These are phyloP conservation scores for Neoascochyta sp. DNA, from an alignment of 2,329 filamentous ascomycete species.

Conservation along the genomic window DNA sequence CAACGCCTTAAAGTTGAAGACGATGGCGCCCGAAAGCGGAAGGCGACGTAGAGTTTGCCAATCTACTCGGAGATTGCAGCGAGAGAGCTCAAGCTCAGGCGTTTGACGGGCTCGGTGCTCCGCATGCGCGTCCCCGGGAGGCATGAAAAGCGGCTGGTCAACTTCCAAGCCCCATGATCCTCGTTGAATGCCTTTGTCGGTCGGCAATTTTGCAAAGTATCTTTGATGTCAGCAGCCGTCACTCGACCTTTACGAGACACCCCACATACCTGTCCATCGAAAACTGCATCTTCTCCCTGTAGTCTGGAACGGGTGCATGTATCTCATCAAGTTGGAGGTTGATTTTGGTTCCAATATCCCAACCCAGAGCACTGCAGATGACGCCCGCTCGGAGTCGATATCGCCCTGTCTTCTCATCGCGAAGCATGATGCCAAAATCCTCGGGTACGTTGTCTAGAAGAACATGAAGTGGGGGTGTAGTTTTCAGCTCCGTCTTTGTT, in stretches of 20 bases:
- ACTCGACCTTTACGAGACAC: too few relatives aligned
- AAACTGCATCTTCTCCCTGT: constrained; percentile 81
- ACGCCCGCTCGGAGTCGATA: constrained; percentile 74
- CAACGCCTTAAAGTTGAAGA: constrained; percentile 86
- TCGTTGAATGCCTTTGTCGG: constrained; percentile 72
- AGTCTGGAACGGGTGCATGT: constrained; percentile 72
- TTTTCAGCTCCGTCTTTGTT: constrained; percentile 58
- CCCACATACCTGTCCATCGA: constrained; percentile 77
- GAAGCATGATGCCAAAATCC: constrained; percentile 74
- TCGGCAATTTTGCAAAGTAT: constrained; percentile 76
- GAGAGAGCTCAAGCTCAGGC: constrained; percentile 52
- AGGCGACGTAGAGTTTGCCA: constrained; percentile 83
- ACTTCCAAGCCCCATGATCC: constrained; percentile 82
- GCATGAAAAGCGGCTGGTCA: constrained; percentile 70
- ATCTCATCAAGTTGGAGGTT: constrained; percentile 67
- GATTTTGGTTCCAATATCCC: constrained; percentile 73
- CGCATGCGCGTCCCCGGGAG: constrained; percentile 63
- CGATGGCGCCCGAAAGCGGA: constrained; percentile 68
- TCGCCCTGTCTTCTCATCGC: constrained; percentile 65
- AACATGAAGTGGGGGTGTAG: constrained; percentile 63
- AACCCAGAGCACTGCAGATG: constrained; percentile 75
- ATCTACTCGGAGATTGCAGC: constrained; percentile 71
- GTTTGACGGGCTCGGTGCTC: constrained; percentile 57
- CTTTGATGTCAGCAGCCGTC: too few relatives aligned
- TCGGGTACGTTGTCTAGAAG: constrained; percentile 77